Base-by-base conservation (phyloP, 768 basidiomycete species). In the Tephrocybe sp. region DNA sequence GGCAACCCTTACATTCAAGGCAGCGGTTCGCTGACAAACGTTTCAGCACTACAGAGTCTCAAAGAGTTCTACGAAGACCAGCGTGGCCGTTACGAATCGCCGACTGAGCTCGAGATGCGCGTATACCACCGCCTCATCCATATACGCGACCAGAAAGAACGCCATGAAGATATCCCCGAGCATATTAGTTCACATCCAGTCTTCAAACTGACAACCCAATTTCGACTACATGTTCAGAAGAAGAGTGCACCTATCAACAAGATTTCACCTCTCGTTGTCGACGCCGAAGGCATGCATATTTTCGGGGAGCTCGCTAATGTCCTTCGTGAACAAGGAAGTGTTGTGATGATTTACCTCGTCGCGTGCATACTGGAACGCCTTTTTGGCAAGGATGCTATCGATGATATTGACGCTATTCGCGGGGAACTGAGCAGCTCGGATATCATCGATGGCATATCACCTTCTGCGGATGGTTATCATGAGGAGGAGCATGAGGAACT, bases 21-120 rank as follows among this genome's bases (percentile, higher is more conserved):
- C 34, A 7, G 15, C 38, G 3, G 18, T 9, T 20, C 43, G 26
- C 37, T 40, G 21, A 45, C 34, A 45, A 26, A 36, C 9, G 30
- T 37, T 45, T 48, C 21, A 98, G 95, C 93, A 14, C 77, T 98
- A 32, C 91, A 92, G 66, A 92, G 88, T 60, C 76, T 98, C 49
- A 93, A 92, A 67, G 90, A 98, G 63, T 94, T 93, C 60, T 96
- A 97, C 63, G 85, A 90, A 56, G 95, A 97, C 61, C 85, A 90
- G 51, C 75, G 83, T 0, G 78, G 75, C 8, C 69, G 72, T 36
- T 86, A 86, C 54, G 70, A 84, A 59, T 88, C 88, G 9, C 83
- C 88, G 0, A 89, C 88, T 33, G 95, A 98, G 63, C 80, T 98
- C 40, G 96, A 99, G 68, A 97, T 99, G 85, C 85, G 92, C 26